Percentiles rank a stretch among this genome's conserved stretches.
phyloP scores from a whole-genome alignment of 768 basidiomycete species.

The Candolleomyces aberdarensis region DNA sequence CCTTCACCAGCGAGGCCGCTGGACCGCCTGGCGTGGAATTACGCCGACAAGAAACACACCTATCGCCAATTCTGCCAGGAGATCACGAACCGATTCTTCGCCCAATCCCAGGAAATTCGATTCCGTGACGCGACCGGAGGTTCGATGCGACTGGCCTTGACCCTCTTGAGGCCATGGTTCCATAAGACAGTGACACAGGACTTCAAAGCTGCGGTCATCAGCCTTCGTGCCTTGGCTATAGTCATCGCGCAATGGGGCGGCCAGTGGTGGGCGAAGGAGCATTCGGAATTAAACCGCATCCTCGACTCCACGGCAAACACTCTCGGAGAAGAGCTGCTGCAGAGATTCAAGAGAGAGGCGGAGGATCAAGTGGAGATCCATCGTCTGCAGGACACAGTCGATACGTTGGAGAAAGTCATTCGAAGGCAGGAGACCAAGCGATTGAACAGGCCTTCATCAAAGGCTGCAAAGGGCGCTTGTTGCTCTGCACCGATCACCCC shows the following conservation, averaged over 20 bases:
- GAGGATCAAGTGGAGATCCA: slow-evolving; percentile 37
- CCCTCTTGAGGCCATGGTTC: slow-evolving; percentile 71
- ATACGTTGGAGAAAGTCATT: slow-evolving; percentile 33
- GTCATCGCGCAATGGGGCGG: slow-evolving; percentile 65
- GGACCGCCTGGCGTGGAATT: slow-evolving; percentile 48
- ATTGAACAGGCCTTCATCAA: neutral
- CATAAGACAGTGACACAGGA: slow-evolving; percentile 43
- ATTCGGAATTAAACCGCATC: slow-evolving; percentile 57
- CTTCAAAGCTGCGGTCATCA: slow-evolving; percentile 30
- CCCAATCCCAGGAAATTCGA: slow-evolving; percentile 49
- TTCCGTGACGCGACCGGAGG: slow-evolving; percentile 65
- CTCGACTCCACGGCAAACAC: slow-evolving; percentile 57
- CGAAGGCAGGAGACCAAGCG: slow-evolving; percentile 8
- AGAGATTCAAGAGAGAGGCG: slow-evolving; percentile 15
- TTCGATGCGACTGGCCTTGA: slow-evolving; percentile 63
- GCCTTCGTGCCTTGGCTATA: slow-evolving; percentile 40
- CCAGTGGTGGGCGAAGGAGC: slow-evolving; percentile 64
- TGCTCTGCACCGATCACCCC: slow-evolving; percentile 8
- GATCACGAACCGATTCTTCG: slow-evolving; percentile 61
- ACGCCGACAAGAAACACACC: slow-evolving; percentile 52
- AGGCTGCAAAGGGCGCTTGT: neutral
- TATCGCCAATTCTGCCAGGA: slow-evolving; percentile 72
- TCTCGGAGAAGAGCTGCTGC: slow-evolving; percentile 61
- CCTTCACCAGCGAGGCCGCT: slow-evolving; percentile 29
- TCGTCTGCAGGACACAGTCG: slow-evolving; percentile 47